Conservation (phyloP, 2,329 filamentous ascomycete species). For the Neofusicoccum cordaticola region DNA sequence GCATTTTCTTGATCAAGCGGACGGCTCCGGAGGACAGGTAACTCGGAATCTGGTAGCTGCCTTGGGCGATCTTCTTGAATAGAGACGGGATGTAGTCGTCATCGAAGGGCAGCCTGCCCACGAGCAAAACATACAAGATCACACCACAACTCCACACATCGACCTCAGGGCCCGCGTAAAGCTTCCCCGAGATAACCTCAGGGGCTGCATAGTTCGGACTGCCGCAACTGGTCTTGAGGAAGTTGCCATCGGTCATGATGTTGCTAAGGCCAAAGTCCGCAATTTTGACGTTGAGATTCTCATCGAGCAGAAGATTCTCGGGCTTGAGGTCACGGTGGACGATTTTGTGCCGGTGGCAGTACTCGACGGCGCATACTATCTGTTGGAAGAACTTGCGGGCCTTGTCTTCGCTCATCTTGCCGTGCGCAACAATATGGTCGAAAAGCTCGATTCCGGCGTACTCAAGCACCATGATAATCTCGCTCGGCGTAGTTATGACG, state of each 20-base stretch:
- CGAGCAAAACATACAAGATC: slow-evolving; percentile 68
- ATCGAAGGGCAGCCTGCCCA: slow-evolving; percentile 80
- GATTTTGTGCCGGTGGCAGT: slow-evolving; percentile 98
- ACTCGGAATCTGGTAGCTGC: slow-evolving; percentile 85
- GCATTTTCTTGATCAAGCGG: slow-evolving; percentile 83
- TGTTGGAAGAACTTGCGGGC: slow-evolving; percentile 99
- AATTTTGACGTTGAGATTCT: slow-evolving; percentile 97
- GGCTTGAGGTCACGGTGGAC: slow-evolving; percentile 97
- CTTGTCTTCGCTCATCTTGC: slow-evolving; percentile 83
- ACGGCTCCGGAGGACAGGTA: slow-evolving; percentile 87
- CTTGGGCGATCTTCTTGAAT: slow-evolving; percentile 96
- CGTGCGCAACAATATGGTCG: slow-evolving; percentile 95
- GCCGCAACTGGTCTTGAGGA: slow-evolving; percentile 96
- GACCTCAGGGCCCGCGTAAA: slow-evolving; percentile 95
- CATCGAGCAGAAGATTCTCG: slow-evolving; percentile 92
- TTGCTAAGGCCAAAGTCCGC: slow-evolving; percentile 98
- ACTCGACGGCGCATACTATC: slow-evolving; percentile 97
- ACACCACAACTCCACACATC: slow-evolving; percentile 98
- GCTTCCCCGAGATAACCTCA: slow-evolving; percentile 95
- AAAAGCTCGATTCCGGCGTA: slow-evolving; percentile 96
- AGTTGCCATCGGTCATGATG: slow-evolving; percentile 99
- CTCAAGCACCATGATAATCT: slow-evolving; percentile 99
- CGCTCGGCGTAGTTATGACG: slow-evolving; percentile 88
- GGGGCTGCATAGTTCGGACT: slow-evolving; percentile 98
- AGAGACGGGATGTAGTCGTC: slow-evolving; percentile 97